phyloP scores from a whole-genome alignment of 139 green algal species.

The Tetraselmis chui region DNA sequence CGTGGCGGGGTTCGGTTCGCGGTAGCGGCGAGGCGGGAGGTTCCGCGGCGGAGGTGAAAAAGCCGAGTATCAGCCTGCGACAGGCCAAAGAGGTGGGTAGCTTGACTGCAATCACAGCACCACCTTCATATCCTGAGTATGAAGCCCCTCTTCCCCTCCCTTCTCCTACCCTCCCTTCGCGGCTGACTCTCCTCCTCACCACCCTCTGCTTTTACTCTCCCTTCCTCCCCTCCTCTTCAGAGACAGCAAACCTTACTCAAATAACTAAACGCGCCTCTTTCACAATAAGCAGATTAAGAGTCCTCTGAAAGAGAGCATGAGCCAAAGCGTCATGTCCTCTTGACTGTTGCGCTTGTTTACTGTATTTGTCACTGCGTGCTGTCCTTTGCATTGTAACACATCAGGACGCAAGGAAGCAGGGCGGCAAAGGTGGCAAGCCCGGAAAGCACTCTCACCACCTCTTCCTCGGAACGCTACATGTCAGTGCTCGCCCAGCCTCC shows the following conservation, averaged over 20 bases:
- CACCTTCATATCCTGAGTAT: no score
- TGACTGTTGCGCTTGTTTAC: background rate
- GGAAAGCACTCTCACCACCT: background rate
- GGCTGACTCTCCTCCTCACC: background rate
- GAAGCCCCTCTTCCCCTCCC: no score
- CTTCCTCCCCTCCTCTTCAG: background rate
- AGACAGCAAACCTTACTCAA: no score
- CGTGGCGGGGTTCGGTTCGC: background rate
- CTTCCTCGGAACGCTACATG: background rate
- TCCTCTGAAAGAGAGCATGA: no score
- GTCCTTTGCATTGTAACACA: background rate
- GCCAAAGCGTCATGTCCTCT: background rate
- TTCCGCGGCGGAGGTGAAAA: background rate
- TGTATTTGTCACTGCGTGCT: background rate
- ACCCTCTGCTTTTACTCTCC: background rate
- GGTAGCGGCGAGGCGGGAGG: background rate
- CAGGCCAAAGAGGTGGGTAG: background rate
- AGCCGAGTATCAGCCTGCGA: background rate
- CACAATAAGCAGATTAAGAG: no score
- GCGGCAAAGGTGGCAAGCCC: background rate
- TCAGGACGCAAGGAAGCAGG: background rate
- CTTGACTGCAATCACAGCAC: background rate
- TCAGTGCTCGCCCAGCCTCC: background rate
- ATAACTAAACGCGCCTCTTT: no score
- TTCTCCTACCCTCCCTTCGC: no score